Base-by-base conservation (phyloP, 2,329 filamentous ascomycete species). In the Thielaviopsis ethacetica region DNA sequence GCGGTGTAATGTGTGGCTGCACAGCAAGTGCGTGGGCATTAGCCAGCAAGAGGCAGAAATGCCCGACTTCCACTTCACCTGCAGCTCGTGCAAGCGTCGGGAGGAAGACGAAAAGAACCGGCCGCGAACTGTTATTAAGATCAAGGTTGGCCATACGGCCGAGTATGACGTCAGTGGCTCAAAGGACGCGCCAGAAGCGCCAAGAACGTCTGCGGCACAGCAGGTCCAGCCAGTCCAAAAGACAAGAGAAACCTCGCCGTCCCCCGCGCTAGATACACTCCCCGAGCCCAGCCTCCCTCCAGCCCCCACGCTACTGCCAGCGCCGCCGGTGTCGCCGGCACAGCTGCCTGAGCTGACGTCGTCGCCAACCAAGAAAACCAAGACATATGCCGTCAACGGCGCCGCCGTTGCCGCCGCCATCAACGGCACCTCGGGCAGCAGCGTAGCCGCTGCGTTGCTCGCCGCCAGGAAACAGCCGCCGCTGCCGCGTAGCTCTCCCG, bases 1-100 rank as follows among this genome's bases (percentile, higher is more conserved):
- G 68, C 84, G 78, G 64, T 98, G 93, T 75, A 94, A 85, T 67
- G 85, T 95, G 54, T 98, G 93, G 93, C 91, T 97, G 69, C 93
- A 98, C 68, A 95, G 90, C 75, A 88, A 86, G 66, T 98, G 93
- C 67, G 80, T 95, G 61, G 85, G 84, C 49, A 86, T 97, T 63
- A 79, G 80, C 53, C 81, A 94, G 65, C 74, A 79, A 61, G 86
- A 91, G 62, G 91, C 90, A 0, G 91, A 95, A 63, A 78, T 83
- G 53, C 82, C 88, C 1, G 87, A 94, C 64, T 97, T 97, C 66
- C 83, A 88, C 62, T 95, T 95, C 67, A 71, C 95, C 63, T 97
- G 91, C 72, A 74, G 74, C 38, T 82, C 85, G 54, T 98, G 93
- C 41, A 82, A 81, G 65, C 82, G 78, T 17, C 84, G 82, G 61